Evolutionary conservation across 2,329 filamentous ascomycete species (phyloP).

Genomic region (Colletotrichum sansevieriae): DNA sequence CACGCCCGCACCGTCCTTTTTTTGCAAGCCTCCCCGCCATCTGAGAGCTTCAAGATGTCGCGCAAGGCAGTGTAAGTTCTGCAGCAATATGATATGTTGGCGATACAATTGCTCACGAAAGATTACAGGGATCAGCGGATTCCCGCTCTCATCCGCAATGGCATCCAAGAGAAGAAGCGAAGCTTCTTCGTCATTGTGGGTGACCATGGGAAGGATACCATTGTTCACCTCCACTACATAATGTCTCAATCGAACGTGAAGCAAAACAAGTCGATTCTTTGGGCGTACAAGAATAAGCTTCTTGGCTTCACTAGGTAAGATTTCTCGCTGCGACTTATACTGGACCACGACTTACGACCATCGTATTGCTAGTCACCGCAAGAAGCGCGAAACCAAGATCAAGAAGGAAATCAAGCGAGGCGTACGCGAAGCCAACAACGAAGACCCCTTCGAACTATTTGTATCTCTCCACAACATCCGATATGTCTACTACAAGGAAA

Average conservation of each 20-base stretch:
- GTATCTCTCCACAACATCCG: constrained; percentile 96
- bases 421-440: constrained; percentile 89
- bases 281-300: constrained; percentile 99
- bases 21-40: constrained; percentile 10
- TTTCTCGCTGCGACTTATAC: neutral
- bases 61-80: constrained; percentile 68
- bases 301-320: constrained; percentile 86
- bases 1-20: constrained; percentile 27
- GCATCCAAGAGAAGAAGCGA: constrained; percentile 93
- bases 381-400: constrained; percentile 98
- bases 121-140: constrained; percentile 84
- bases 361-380: constrained; percentile 77
- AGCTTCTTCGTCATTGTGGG: constrained; percentile 98
- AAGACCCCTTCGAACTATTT: constrained; percentile 98
- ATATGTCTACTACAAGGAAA: constrained; percentile 99
- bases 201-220: constrained; percentile 94
- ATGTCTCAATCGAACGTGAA: constrained; percentile 91
- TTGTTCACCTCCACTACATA: constrained; percentile 93
- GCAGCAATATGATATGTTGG: fast-evolving
- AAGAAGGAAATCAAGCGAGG: constrained; percentile 98
- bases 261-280: constrained; percentile 90
- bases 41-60: constrained; percentile 60
- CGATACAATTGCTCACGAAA: constrained; percentile 3
- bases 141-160: constrained; percentile 90
- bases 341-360: constrained; percentile 26